Percentiles rank a stretch among this genome's conserved stretches.
Evolutionary conservation across 345 rosid genomes (phyloP).

Genomic region (Kandelia obovata): DNA sequence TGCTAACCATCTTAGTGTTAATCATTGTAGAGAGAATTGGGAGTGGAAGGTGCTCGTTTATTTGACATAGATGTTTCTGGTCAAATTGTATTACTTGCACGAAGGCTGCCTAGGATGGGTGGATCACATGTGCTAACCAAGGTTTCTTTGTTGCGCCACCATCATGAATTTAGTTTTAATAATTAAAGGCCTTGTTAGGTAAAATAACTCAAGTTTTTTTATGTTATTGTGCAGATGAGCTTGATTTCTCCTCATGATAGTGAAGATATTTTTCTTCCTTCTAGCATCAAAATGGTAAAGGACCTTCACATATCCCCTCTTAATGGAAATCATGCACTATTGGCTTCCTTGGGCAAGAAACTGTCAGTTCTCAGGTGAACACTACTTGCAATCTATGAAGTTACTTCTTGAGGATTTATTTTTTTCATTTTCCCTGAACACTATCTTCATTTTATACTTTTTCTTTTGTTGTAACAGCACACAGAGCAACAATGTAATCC

Average conservation of each 20-base stretch:
- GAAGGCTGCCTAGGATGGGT: slow-evolving; percentile 55
- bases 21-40: slow-evolving; percentile 43
- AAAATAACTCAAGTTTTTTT: neutral
- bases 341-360: slow-evolving; percentile 75
- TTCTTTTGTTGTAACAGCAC: slow-evolving; percentile 40
- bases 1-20: neutral
- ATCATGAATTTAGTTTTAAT: neutral
- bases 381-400: neutral
- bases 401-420: neutral
- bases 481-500: slow-evolving; percentile 66
- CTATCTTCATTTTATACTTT: slow-evolving; percentile 8
- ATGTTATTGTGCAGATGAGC: slow-evolving; percentile 46
- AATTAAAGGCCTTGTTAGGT: neutral
- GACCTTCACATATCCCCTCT: slow-evolving; percentile 70
- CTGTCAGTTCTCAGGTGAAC: slow-evolving; percentile 67
- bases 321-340: slow-evolving; percentile 51
- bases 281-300: slow-evolving; percentile 59
- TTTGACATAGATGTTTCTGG: slow-evolving; percentile 60
- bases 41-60: slow-evolving; percentile 69
- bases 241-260: slow-evolving; percentile 59
- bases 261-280: slow-evolving; percentile 62
- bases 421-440: neutral
- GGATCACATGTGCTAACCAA: slow-evolving; percentile 61
- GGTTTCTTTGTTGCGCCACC: slow-evolving; percentile 32
- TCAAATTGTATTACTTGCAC: slow-evolving; percentile 51